Conservation (phyloP, 495 filamentous ascomycete genomes). For the Clohesyomyces aquaticus region DNA sequence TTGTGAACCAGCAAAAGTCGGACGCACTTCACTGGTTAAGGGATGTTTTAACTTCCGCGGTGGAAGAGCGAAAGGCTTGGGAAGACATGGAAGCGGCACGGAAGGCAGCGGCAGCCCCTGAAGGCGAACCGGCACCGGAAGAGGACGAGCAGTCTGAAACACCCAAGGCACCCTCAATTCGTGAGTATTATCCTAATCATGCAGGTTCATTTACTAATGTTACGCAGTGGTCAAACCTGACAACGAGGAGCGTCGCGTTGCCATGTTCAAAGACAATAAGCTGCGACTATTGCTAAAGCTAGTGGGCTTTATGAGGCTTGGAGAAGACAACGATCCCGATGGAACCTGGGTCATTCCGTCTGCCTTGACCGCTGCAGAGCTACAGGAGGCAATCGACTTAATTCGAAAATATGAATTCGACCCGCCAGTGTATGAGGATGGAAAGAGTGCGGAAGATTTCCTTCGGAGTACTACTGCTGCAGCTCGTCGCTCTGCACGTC, state of each 20-base stretch:
- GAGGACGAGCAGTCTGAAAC: slow-evolving; percentile 31
- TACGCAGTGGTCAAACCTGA: slow-evolving; percentile 65
- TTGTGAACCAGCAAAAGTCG: slow-evolving; percentile 74
- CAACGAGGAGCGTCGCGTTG: slow-evolving; percentile 67
- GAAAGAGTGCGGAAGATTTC: slow-evolving; percentile 71
- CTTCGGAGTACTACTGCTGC: slow-evolving; percentile 69
- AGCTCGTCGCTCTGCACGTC: slow-evolving; percentile 53
- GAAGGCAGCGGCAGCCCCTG: slow-evolving; percentile 37
- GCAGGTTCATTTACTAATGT: slow-evolving; percentile 31
- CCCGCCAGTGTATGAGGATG: slow-evolving; percentile 72
- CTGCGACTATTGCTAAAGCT: slow-evolving; percentile 84
- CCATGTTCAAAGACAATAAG: slow-evolving; percentile 87
- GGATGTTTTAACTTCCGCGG: slow-evolving; percentile 65
- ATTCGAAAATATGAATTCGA: slow-evolving; percentile 74
- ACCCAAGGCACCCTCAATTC: slow-evolving; percentile 48
- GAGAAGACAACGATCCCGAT: slow-evolving; percentile 69
- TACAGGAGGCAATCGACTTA: slow-evolving; percentile 63
- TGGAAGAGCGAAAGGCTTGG: slow-evolving; percentile 77
- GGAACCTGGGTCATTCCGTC: slow-evolving; percentile 81
- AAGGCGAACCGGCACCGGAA: slow-evolving; percentile 49
- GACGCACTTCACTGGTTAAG: slow-evolving; percentile 84
- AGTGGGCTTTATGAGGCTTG: slow-evolving; percentile 70
- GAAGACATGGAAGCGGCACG: slow-evolving; percentile 69
- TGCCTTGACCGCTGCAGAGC: slow-evolving; percentile 59
- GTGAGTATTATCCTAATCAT: slow-evolving; percentile 46